Evolutionary conservation across 345 rosid species (phyloP), one percentile per base, ranked within the genome.

Genomic region (Eucalyptus curtisii): DNA sequence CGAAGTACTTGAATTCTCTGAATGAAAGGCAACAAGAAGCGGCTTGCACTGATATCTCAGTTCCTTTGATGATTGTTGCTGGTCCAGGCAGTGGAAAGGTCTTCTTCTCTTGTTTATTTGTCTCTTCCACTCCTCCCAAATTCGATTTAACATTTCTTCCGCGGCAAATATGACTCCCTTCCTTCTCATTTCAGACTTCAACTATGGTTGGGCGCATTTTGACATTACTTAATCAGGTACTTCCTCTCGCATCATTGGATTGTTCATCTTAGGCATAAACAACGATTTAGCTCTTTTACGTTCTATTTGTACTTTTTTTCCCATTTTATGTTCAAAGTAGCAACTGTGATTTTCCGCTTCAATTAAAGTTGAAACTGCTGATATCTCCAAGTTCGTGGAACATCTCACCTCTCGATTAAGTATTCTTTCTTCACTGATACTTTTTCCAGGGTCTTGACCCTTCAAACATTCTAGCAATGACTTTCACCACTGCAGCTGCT

Each of bases 31-130:
- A 97, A 90, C 93, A 91, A n/a, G 96, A 95, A 87, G 99, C 99
- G 12, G 99, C 99, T 40, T 95, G 94, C 89, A 92, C 94, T 91
- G 91, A 95, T 88, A 93, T 95, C 84, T 92, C 97, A 49, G 91
- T 91, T 31, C 99, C 99, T 92, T 94, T 95, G 85, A 95, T 97
- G 99, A 96, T 97, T 91, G 94, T 92, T 76, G 99, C 99, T 90
- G 99, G 99, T 92, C 99, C 99, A 47, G 98, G 99, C 90, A 97
- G 99, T 87, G 99, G 99, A 89, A 97, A 97, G 99, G 99, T 96
- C 87, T 86, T 89, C n/a, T 80, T 88, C 88, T 52, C 71, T 27
- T 66, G 64, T 87, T 14, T 71, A 76, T 55, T 89, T 82, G 22
- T 59, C 88, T 40, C 16, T 45, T 53, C 71, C 55, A 22, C 48